phyloP scores from a whole-genome alignment of 306 rosid genomes.

The Trifolium repens region DNA sequence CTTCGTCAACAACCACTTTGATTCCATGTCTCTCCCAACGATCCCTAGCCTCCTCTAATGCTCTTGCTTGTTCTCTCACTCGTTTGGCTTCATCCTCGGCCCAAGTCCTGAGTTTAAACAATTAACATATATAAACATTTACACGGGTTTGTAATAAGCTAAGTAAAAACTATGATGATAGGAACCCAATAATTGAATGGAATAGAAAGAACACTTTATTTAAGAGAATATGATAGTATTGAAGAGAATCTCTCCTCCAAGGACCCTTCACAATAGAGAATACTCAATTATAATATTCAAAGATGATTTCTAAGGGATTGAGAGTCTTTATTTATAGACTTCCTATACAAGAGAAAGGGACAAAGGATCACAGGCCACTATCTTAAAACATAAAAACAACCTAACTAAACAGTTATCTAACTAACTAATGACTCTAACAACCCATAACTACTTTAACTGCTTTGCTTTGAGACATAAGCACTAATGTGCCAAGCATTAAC shows the following conservation, averaged over 20 bases:
- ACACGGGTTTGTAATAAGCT: conserved; percentile 6
- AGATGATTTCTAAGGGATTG: no score
- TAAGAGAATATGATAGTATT: no score
- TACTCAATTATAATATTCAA: no score
- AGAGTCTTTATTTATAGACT: no score
- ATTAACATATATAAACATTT: conserved; percentile 22
- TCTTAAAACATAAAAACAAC: not conserved
- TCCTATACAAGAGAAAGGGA: not conserved
- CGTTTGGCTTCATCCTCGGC: conserved; percentile 98
- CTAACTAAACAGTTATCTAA: not conserved
- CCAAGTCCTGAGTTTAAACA: conserved; percentile 70
- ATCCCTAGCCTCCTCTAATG: conserved; percentile 91
- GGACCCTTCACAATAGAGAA: no score
- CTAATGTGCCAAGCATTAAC: not conserved
- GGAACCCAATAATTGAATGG: no score
- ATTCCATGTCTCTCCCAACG: conserved; percentile 97
- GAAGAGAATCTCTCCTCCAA: no score
- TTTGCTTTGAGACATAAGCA: conserved; percentile 10
- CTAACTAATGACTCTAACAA: not conserved
- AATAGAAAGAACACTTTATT: no score
- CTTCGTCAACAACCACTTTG: conserved; percentile 86
- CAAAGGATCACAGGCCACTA: not conserved
- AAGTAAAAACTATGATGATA: conserved; percentile 1
- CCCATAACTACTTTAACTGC: not conserved
- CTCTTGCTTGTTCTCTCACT: conserved; percentile 88